Evolutionary conservation across 495 filamentous ascomycete genomes (phyloP).

Genomic region (Clavariopsis aquatica): DNA sequence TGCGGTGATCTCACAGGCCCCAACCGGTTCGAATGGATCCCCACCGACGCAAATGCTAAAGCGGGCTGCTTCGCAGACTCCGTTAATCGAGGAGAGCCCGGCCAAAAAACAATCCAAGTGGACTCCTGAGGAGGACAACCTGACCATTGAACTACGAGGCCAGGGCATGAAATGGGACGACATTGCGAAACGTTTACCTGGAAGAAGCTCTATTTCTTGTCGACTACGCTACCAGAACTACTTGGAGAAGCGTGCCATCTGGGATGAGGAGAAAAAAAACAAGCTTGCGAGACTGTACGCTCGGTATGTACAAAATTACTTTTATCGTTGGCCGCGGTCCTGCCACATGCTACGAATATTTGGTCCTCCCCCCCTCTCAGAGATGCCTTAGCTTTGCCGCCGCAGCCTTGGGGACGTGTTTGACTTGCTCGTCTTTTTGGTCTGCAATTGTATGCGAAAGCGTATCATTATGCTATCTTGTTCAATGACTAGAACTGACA

Average conservation of each 20-base stretch:
- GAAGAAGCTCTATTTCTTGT: constrained; percentile 89
- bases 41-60: constrained; percentile 49
- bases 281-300: constrained; percentile 93
- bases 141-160: constrained; percentile 86
- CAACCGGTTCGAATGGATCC: constrained; percentile 37
- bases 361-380: constrained; percentile 19
- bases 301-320: constrained; percentile 61
- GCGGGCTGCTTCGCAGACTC: constrained; percentile 50
- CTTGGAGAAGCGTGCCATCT: constrained; percentile 82
- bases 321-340: constrained; percentile 4
- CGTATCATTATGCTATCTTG: not conserved
- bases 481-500: constrained; percentile 7
- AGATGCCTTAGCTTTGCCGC: not conserved
- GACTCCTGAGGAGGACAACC: constrained; percentile 84
- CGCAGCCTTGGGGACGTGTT: not conserved
- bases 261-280: constrained; percentile 97
- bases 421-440: constrained; percentile 3
- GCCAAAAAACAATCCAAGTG: constrained; percentile 97
- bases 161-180: constrained; percentile 98
- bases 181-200: constrained; percentile 85
- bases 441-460: not conserved
- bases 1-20: constrained; percentile 6
- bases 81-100: constrained; percentile 65
- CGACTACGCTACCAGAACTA: constrained; percentile 97
- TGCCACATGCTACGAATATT: constrained; percentile 9